These are phyloP conservation scores for Primulina tabacum DNA, from an alignment of 257 asterid genomes.

Conservation along the genomic window DNA sequence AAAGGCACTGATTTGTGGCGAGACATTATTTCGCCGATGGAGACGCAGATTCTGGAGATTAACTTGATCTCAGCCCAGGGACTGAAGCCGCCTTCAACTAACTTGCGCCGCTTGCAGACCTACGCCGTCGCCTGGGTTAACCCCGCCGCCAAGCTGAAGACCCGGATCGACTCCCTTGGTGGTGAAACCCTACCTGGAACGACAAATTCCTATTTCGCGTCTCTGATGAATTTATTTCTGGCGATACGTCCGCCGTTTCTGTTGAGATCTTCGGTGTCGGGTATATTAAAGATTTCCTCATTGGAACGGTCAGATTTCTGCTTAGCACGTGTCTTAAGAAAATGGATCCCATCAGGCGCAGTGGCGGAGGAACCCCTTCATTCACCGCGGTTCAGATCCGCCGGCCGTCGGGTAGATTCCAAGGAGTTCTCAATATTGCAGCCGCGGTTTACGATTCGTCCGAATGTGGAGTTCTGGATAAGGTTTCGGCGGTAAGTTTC, in stretches of 20 bases:
- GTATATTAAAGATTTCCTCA: slow-evolving; percentile 50
- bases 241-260: slow-evolving; percentile 82
- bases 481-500: slow-evolving; percentile 58
- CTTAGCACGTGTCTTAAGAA: slow-evolving; percentile 49
- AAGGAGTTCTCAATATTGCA: slow-evolving; percentile 77
- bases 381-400: slow-evolving; percentile 78
- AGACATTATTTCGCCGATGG: slow-evolving; percentile 20
- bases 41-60: slow-evolving; percentile 67
- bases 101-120: slow-evolving; percentile 57
- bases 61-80: slow-evolving; percentile 94
- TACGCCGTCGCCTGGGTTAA: slow-evolving; percentile 79
- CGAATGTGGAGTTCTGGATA: slow-evolving; percentile 51
- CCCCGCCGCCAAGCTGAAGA: slow-evolving; percentile 68
- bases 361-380: slow-evolving; percentile 44
- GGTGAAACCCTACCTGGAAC: slow-evolving; percentile 92
- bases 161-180: slow-evolving; percentile 58
- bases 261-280: slow-evolving; percentile 81
- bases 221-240: slow-evolving; percentile 50
- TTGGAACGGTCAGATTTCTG: slow-evolving; percentile 77
- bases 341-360: slow-evolving; percentile 5
- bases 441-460: slow-evolving; percentile 47
- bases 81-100: slow-evolving; percentile 54
- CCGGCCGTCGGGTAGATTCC: slow-evolving; percentile 81
- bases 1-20: neutral
- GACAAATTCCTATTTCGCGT: slow-evolving; percentile 86